Base-by-base conservation (phyloP, 2,329 filamentous ascomycete species). In the Clonostachys rhizophaga region DNA sequence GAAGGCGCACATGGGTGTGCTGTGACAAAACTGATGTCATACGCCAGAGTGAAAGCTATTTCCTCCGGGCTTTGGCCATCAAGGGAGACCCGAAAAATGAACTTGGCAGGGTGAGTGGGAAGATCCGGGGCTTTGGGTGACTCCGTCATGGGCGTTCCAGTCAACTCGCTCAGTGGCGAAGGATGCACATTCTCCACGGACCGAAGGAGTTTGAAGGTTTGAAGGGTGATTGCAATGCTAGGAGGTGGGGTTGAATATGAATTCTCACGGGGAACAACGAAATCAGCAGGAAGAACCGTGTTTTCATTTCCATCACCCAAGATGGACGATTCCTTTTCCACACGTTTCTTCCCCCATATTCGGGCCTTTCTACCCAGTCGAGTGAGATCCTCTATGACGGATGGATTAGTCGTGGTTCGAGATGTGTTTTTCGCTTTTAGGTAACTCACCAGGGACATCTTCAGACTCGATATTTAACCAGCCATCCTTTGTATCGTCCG, bases 11-110 rank as follows among this genome's bases (percentile, higher is more conserved):
- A 87, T 0, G 83, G 83, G 53, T 85, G 81, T 1, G 81, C 81
- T 1, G 83, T 85, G 16, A 85, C 78, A 58, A 86, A 86, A 54
- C 76, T 77, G 18, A 85, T 72, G 49, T 86, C 82, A 52, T 81
- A 77, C 6, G 65, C 63, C 10, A 87, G 61, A 1, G 70, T 56
- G 45, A 75, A 70, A 2, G 67, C 68, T 45, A 72, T 54, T 47
- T 73, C 65, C 41, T 70, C 65, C 2, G 68, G 65, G 3, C 63
- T 57, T 3, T 68, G 63, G 33, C 72, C 70, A 42, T 67, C 65
- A 40, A 68, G 55, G 2, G 60, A 59, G 6, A 69, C 64, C 3
- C 51, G 55, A 43, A 70, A 70, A 40, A 55, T 61, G 43, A 69
- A 47, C 33, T 55, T 61, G 36, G 66, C 65, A 5, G 67, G 66